phyloP scores from a whole-genome alignment of 768 basidiomycete genomes.

The Amanita rimosa region DNA sequence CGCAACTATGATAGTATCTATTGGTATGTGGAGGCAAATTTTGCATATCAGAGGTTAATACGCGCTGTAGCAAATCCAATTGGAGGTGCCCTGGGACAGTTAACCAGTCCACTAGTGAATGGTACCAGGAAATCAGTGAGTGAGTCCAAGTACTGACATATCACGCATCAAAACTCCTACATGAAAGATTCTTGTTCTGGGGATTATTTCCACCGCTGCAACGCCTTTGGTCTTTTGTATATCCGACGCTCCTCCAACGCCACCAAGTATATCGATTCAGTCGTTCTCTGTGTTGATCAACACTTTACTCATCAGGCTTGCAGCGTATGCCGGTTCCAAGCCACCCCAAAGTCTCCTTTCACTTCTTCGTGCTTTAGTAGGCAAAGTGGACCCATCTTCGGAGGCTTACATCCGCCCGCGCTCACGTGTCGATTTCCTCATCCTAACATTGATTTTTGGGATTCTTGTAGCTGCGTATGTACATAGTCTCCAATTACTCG shows the following conservation, averaged over 20 bases:
- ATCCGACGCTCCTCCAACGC: conserved; percentile 51
- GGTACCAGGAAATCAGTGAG: conserved; percentile 50
- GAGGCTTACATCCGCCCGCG: conserved; percentile 48
- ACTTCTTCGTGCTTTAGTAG: conserved; percentile 44
- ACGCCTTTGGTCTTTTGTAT: conserved; percentile 52
- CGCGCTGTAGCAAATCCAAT: conserved; percentile 55
- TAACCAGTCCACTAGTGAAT: conserved; percentile 55
- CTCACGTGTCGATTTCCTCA: conserved; percentile 62
- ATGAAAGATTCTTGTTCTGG: conserved; percentile 57
- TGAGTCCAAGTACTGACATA: conserved; percentile 19
- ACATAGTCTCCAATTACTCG: not conserved
- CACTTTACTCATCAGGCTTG: conserved; percentile 7
- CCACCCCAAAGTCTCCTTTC: conserved; percentile 39
- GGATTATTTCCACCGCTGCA: conserved; percentile 54
- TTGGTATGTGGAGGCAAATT: conserved; percentile 22
- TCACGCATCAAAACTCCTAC: not conserved
- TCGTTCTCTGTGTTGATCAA: not conserved
- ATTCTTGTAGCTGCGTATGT: conserved; percentile 53
- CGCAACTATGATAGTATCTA: conserved; percentile 51
- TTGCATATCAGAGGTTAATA: not conserved
- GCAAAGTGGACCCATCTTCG: conserved; percentile 20
- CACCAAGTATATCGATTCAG: conserved; percentile 50
- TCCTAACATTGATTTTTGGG: conserved; percentile 51
- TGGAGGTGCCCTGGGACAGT: conserved; percentile 62
- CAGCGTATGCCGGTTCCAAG: conserved; percentile 62